phyloP scores from a whole-genome alignment of 768 basidiomycete genomes.

The Mycena filopes region DNA sequence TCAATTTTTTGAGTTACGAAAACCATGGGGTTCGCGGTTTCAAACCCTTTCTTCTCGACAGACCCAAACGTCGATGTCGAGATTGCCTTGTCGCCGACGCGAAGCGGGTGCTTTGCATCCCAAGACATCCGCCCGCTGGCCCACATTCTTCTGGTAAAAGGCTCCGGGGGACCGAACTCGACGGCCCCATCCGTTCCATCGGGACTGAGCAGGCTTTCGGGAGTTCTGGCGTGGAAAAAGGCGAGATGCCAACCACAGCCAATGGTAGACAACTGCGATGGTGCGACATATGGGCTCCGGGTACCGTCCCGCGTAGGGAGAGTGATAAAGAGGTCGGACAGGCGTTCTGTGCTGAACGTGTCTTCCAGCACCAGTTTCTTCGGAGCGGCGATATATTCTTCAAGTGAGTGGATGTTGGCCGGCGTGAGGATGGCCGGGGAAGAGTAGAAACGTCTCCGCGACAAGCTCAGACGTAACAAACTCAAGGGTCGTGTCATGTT shows the following conservation, averaged over 20 bases:
- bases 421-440: slow-evolving; percentile 16
- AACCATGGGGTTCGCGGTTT: slow-evolving; percentile 72
- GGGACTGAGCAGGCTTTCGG: slow-evolving; percentile 64
- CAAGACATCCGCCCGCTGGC: slow-evolving; percentile 76
- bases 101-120: slow-evolving; percentile 58
- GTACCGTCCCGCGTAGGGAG: slow-evolving; percentile 79
- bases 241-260: slow-evolving; percentile 76
- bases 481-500: slow-evolving; percentile 17
- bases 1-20: slow-evolving; percentile 77
- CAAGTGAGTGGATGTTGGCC: slow-evolving; percentile 43
- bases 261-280: slow-evolving; percentile 54
- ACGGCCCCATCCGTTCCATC: slow-evolving; percentile 74
- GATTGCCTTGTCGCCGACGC: slow-evolving; percentile 62
- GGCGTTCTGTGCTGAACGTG: slow-evolving; percentile 62
- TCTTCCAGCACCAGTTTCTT: slow-evolving; percentile 60
- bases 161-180: slow-evolving; percentile 74
- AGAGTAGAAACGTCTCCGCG: slow-evolving; percentile 23
- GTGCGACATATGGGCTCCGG: slow-evolving; percentile 52
- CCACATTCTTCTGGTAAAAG: slow-evolving; percentile 87
- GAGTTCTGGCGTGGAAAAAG: slow-evolving; percentile 76
- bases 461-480: slow-evolving; percentile 17
- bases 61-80: slow-evolving; percentile 60
- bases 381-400: slow-evolving; percentile 64
- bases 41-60: slow-evolving; percentile 74
- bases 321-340: slow-evolving; percentile 73